phyloP scores from a whole-genome alignment of 192 early-diverging fungal species.

The Coemansia sp. region DNA sequence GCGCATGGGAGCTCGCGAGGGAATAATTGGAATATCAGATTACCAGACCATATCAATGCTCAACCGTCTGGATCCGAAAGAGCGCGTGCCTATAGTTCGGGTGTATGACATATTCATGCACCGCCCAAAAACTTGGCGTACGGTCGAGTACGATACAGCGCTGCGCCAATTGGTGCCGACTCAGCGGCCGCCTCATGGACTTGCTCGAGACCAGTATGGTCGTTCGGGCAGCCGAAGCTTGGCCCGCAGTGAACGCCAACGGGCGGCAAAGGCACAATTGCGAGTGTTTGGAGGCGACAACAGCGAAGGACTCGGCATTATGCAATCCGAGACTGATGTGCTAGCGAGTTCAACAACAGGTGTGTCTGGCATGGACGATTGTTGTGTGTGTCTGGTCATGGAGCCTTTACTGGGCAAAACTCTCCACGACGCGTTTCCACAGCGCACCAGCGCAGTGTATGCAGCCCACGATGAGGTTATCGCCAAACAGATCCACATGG shows the following conservation, averaged over 20 bases:
- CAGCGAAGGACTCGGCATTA: neutral
- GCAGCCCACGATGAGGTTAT: slow-evolving; percentile 30
- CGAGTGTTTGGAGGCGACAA: slow-evolving; percentile 25
- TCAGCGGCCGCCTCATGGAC: slow-evolving; percentile 5
- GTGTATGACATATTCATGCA: slow-evolving; percentile 41
- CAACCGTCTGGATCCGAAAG: slow-evolving; percentile 38
- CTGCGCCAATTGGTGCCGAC: slow-evolving; percentile 20
- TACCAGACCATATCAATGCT: slow-evolving; percentile 45
- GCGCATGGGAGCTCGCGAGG: slow-evolving; percentile 41
- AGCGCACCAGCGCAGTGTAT: slow-evolving; percentile 32
- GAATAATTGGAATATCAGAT: slow-evolving; percentile 44
- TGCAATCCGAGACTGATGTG: slow-evolving; percentile 15
- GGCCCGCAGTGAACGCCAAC: neutral
- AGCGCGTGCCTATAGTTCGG: slow-evolving; percentile 40
- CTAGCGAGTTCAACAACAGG: slow-evolving; percentile 11
- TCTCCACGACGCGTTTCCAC: slow-evolving; percentile 48
- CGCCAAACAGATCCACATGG: slow-evolving; percentile 42
- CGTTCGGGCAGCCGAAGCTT: neutral
- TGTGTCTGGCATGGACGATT: slow-evolving; percentile 6
- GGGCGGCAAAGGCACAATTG: slow-evolving; percentile 1
- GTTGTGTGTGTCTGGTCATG: slow-evolving; percentile 45
- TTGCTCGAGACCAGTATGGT: neutral
- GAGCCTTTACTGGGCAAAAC: slow-evolving; percentile 47
- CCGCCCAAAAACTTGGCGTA: slow-evolving; percentile 8
- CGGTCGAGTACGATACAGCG: slow-evolving; percentile 17